Evolutionary conservation across 2,329 filamentous ascomycete genomes (phyloP).

Genomic region (Trichoderma arundinaceum): DNA sequence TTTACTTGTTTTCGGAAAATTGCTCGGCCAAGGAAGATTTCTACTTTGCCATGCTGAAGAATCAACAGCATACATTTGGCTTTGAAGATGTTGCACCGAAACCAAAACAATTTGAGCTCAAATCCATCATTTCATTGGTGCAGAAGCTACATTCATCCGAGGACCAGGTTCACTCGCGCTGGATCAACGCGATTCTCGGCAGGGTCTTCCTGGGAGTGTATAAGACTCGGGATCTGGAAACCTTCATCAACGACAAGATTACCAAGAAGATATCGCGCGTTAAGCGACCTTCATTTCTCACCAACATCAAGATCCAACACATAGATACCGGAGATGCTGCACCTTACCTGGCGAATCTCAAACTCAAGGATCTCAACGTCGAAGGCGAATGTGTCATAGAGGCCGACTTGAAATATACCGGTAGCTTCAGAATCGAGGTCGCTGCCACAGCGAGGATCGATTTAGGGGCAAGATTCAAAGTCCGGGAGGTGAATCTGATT

Average conservation of each 20-base stretch:
- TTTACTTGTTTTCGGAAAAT: constrained; percentile 93
- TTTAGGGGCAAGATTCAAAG: constrained; percentile 84
- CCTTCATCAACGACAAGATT: constrained; percentile 81
- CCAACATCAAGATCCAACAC: constrained; percentile 78
- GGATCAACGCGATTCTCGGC: constrained; percentile 91
- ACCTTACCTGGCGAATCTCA: constrained; percentile 86
- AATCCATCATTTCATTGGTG: constrained; percentile 86
- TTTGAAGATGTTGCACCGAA: constrained; percentile 61
- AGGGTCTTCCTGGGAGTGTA: constrained; percentile 87
- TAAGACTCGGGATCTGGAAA: constrained; percentile 80
- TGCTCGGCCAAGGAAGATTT: constrained; percentile 98
- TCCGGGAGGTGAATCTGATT: constrained; percentile 85
- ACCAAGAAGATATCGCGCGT: constrained; percentile 96
- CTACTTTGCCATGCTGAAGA: constrained; percentile 88
- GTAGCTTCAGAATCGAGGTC: constrained; percentile 87
- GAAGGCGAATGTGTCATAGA: constrained; percentile 90
- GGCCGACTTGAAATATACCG: constrained; percentile 85
- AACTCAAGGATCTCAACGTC: constrained; percentile 85
- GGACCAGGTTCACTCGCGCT: constrained; percentile 86
- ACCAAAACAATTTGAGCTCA: constrained; percentile 78
- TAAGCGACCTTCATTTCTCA: constrained; percentile 88
- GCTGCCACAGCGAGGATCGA: constrained; percentile 93
- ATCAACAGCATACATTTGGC: constrained; percentile 73
- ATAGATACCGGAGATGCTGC: constrained; percentile 87
- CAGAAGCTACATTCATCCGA: constrained; percentile 90